A percentile compares a stretch with the other conserved stretches of the same genome.
These are phyloP conservation scores for Thermothielavioides terrestris DNA, from an alignment of 495 filamentous ascomycete species.

Conservation along the genomic window DNA sequence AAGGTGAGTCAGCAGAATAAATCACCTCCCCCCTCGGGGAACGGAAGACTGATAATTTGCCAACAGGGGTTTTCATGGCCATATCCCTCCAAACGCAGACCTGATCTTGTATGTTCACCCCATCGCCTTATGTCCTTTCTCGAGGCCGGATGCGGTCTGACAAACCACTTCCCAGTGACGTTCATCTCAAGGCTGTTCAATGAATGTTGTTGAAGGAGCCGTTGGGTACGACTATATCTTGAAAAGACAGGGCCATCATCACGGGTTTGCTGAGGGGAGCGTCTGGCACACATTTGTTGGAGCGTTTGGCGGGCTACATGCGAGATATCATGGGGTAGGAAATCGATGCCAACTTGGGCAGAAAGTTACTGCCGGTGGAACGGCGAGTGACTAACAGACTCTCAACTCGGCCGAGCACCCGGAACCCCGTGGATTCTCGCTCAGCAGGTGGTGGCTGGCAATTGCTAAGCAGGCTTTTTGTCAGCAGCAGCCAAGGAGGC, in stretches of 20 bases:
- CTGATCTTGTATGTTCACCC: constrained; percentile 46
- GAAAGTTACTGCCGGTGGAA: no score
- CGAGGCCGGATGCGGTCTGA: constrained; percentile 3
- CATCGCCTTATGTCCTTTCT: not conserved
- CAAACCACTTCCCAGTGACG: constrained; percentile 34
- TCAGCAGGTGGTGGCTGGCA: not conserved
- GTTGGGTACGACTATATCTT: no score
- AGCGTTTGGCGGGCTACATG: no score
- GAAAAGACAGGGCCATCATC: no score
- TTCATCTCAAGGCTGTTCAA: constrained; percentile 41
- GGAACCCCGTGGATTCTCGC: no score
- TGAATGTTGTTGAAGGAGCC: no score
- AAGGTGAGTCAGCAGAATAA: constrained; percentile 55
- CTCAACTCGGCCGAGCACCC: no score
- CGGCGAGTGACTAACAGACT: no score
- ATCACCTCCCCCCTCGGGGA: not conserved
- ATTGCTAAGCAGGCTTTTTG: not conserved
- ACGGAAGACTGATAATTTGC: not conserved
- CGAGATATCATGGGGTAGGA: no score
- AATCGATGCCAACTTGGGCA: no score
- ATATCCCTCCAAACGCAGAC: constrained; percentile 49
- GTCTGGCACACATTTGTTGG: no score
- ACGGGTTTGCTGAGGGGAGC: no score
- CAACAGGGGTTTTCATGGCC: constrained; percentile 59
- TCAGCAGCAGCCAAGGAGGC: not conserved